Conservation (phyloP, 345 rosid species). For the Eucalyptus tenuipes region DNA sequence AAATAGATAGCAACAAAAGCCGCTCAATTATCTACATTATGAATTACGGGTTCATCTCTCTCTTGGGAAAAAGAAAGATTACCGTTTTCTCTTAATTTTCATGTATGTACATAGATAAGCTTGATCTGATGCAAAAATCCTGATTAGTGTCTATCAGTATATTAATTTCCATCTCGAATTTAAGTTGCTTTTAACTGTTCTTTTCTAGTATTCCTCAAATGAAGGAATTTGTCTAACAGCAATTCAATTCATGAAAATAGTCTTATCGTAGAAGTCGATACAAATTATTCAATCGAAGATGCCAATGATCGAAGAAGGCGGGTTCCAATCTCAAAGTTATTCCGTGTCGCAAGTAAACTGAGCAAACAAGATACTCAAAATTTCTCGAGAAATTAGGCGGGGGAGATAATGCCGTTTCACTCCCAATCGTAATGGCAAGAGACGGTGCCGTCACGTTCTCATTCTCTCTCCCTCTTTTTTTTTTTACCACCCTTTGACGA, state of each 20-base stretch:
- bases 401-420: background rate
- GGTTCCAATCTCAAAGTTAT: background rate
- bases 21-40: background rate
- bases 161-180: background rate
- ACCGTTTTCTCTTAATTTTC: background rate
- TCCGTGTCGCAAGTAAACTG: background rate
- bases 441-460: background rate
- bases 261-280: background rate
- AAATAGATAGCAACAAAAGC: background rate
- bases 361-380: background rate
- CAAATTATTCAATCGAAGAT: background rate
- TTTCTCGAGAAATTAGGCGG: background rate
- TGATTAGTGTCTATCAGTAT: background rate
- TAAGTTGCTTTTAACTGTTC: background rate
- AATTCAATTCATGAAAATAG: background rate
- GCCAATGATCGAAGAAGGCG: background rate
- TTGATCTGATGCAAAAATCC: background rate
- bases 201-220: background rate
- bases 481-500: background rate
- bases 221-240: background rate
- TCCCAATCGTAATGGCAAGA: background rate
- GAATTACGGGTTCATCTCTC: background rate
- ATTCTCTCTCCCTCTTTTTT: background rate
- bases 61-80: background rate
- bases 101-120: background rate